Base-by-base conservation (phyloP, 2,329 filamentous ascomycete genomes). In the Polytolypa hystricis region DNA sequence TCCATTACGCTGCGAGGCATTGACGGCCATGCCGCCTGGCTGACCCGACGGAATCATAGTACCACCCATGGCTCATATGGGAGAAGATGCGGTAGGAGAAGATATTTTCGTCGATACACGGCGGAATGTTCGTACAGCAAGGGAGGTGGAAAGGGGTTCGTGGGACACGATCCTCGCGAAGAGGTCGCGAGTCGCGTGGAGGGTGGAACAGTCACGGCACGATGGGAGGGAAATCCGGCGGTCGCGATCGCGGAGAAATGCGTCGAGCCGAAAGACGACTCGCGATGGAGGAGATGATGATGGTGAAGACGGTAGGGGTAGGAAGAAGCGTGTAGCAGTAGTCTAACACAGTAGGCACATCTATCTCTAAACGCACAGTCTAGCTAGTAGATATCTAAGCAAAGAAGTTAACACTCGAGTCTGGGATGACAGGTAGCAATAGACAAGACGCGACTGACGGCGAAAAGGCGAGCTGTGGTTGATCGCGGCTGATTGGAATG, bases 81-180 rank as follows among this genome's bases (percentile, higher is more conserved):
- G 11, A 10, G 10, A 12, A 26, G 10, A 26, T 26, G 10, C 10
- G 12, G 23, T 26, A 26, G 23, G 3, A 26, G 23, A 26, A 12
- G 12, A 12, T 26, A n/a, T n/a, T n/a, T n/a, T n/a, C n/a, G n/a
- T n/a, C n/a, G n/a, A n/a, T n/a, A n/a, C n/a, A n/a, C n/a, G n/a
- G n/a, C n/a, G n/a, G n/a, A n/a, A n/a, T n/a, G n/a, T n/a, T n/a
- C n/a, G n/a, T n/a, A n/a, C n/a, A n/a, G n/a, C n/a, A n/a, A n/a
- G n/a, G n/a, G n/a, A n/a, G n/a, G n/a, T n/a, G n/a, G n/a, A n/a
- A n/a, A n/a, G n/a, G n/a, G n/a, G n/a, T n/a, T n/a, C n/a, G n/a
- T n/a, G n/a, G n/a, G n/a, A n/a, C 30, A 35, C 41, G 41, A 41
- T 36, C 41, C 41, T 43, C 41, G 30, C 35, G 31, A 40, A 31